Conservation (phyloP, 1,284 basidiomycete genomes). For the Malassezia caprae region DNA sequence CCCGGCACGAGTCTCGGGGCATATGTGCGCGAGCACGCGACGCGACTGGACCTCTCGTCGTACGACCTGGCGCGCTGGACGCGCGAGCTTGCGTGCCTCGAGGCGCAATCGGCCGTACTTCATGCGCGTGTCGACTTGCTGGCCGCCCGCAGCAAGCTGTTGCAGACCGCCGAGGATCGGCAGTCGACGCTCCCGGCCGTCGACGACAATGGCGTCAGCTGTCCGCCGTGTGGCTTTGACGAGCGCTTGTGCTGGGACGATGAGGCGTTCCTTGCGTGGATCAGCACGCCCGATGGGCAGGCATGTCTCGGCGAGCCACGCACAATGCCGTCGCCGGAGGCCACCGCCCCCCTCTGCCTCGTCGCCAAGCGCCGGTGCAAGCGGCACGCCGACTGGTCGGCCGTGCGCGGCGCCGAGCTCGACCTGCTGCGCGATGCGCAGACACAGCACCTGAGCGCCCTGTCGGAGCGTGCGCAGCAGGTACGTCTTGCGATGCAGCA, state of each 20-base stretch:
- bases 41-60: background rate
- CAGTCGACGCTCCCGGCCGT: conserved; percentile 4
- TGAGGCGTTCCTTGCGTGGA: conserved; percentile 17
- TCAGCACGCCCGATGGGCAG: conserved; percentile 1
- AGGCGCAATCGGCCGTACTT: background rate
- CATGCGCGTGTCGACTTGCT: conserved; percentile 8
- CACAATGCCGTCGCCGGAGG: background rate
- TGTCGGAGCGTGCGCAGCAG: conserved; percentile 11
- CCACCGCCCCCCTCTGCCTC: conserved; percentile 11
- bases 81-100: background rate
- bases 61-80: background rate
- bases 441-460: conserved; percentile 5
- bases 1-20: conserved; percentile 8
- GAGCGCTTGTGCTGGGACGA: conserved; percentile 24
- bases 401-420: conserved; percentile 21
- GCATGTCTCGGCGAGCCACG: background rate
- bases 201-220: background rate
- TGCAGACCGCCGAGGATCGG: conserved; percentile 24
- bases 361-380: conserved; percentile 21
- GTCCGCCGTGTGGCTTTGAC: conserved; percentile 23
- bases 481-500: background rate
- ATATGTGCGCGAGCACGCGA: conserved; percentile 4
- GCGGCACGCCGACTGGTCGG: conserved; percentile 24
- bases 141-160: conserved; percentile 12
- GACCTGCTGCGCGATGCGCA: conserved; percentile 22